Evolutionary conservation across 2,329 filamentous ascomycete genomes (phyloP).

Genomic region (Epichloe baconii): DNA sequence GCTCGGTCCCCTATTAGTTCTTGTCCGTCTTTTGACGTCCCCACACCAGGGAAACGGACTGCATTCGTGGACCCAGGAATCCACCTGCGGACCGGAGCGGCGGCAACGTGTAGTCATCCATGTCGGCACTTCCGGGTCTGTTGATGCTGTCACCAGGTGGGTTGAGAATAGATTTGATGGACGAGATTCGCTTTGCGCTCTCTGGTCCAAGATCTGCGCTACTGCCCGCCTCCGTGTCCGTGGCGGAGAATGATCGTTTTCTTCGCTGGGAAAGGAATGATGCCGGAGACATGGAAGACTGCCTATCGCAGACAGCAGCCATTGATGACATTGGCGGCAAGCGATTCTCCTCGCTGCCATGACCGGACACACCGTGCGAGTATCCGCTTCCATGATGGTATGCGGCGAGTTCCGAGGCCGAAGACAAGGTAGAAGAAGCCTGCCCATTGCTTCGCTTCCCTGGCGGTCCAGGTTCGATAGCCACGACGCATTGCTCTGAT

Average conservation of each 20-base stretch:
- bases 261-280: constrained; percentile 46
- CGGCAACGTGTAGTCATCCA: constrained; percentile 26
- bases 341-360: constrained; percentile 42
- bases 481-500: constrained; percentile 26
- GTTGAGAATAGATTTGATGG: constrained; percentile 66
- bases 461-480: constrained; percentile 32
- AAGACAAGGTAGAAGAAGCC: constrained; percentile 30
- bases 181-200: constrained; percentile 50
- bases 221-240: constrained; percentile 36
- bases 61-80: neutral
- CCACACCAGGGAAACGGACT: constrained; percentile 17
- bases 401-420: constrained; percentile 31
- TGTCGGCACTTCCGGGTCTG: constrained; percentile 21
- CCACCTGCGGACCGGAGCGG: constrained; percentile 29
- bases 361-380: constrained; percentile 25
- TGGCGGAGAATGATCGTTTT: constrained; percentile 55
- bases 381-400: constrained; percentile 35
- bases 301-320: constrained; percentile 30
- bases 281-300: constrained; percentile 46
- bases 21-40: constrained; percentile 2
- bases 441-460: constrained; percentile 30
- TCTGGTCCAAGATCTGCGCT: constrained; percentile 29
- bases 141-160: constrained; percentile 23
- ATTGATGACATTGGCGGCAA: constrained; percentile 42
- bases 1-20: constrained; percentile 15